Evolutionary conservation across 371 early-diverging fungal species (phyloP), one percentile per base, ranked within the genome.

Genomic region (Coemansia sp.): DNA sequence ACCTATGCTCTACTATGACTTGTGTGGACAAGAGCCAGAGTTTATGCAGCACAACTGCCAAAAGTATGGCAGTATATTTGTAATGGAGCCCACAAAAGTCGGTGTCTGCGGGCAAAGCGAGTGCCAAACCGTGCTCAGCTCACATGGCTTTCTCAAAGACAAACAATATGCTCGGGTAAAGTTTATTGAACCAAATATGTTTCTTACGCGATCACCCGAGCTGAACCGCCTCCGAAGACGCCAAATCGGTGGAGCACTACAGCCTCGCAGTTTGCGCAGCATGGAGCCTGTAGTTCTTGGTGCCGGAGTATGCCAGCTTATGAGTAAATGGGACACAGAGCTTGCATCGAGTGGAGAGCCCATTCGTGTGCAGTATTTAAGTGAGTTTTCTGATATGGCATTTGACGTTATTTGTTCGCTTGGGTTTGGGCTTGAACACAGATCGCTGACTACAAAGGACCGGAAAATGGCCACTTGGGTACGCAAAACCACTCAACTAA

Each of bases 401-500:
- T 76, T 76, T 51, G 76, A 76, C 29, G 32, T 76, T 0, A 76
- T 76, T 13, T 44, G 68, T 32, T 61, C 76, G 1, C 62, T 76
- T 13, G 76, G 76, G 8, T 76, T 71, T 46, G 76, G 76, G 1
- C 60, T 65, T 4, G 24, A 60, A 17, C 76, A 75, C 21, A 44
- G 76, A 26, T 71, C 76, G n/a, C 63, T 73, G 58, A 73, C 74
- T 15, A 61, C 71, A 7, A 66, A 66, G 29, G 71, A 73, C 63
- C 52, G 49, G 2, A 49, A 32, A 12, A 59, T 73, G 2, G 60
- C 66, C 19, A 41, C 36, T 28, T 75, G 75, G 75, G 75, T 75
- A 11, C 44, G 67, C 17, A 63, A 61, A 39, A 39, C 71, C 13
- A 64, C 71, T 4, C 26, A 32, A 21, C 62, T 76, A 21, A 44